These are phyloP conservation scores for Pichia rugopelliculosa DNA, from an alignment of 805 yeast genomes.

Conservation along the genomic window DNA sequence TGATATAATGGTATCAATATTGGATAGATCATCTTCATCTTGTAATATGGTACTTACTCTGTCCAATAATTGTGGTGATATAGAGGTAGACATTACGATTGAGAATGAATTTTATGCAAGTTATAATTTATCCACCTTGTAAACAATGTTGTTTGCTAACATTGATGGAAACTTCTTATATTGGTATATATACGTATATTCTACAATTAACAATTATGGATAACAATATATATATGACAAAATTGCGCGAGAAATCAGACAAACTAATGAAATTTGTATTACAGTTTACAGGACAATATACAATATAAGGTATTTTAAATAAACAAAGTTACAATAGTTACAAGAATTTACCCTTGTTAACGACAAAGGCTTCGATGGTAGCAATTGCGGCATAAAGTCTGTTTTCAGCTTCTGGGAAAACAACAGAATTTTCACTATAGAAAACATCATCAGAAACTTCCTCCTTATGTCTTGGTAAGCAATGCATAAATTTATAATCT, in stretches of 20 bases:
- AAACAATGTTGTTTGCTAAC: too few species aligned
- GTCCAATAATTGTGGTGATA: slow-evolving; percentile 6
- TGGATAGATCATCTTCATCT: slow-evolving; percentile 42
- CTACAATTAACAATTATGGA: too few species aligned
- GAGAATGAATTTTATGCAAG: background rate
- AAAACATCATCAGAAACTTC: slow-evolving; percentile 94
- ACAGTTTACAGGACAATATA: background rate
- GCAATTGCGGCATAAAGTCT: slow-evolving; percentile 95
- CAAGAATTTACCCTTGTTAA: slow-evolving; percentile 61
- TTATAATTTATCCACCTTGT: too few species aligned
- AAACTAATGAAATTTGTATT: too few species aligned
- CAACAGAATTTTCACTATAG: slow-evolving; percentile 75
- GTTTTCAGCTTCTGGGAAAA: slow-evolving; percentile 94
- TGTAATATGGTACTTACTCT: slow-evolving; percentile 21
- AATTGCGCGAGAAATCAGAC: too few species aligned
- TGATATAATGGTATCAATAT: slow-evolving; percentile 43
- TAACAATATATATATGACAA: too few species aligned
- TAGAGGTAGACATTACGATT: background rate
- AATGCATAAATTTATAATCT: slow-evolving; percentile 92
- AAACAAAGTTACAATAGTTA: background rate
- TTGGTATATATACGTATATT: too few species aligned
- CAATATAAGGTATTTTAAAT: too few species aligned
- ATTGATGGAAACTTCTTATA: too few species aligned
- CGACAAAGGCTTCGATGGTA: slow-evolving; percentile 81
- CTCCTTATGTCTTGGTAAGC: slow-evolving; percentile 91